These are phyloP conservation scores for Penicillium sp. DNA, from an alignment of 2,329 filamentous ascomycete genomes.

Conservation along the genomic window DNA sequence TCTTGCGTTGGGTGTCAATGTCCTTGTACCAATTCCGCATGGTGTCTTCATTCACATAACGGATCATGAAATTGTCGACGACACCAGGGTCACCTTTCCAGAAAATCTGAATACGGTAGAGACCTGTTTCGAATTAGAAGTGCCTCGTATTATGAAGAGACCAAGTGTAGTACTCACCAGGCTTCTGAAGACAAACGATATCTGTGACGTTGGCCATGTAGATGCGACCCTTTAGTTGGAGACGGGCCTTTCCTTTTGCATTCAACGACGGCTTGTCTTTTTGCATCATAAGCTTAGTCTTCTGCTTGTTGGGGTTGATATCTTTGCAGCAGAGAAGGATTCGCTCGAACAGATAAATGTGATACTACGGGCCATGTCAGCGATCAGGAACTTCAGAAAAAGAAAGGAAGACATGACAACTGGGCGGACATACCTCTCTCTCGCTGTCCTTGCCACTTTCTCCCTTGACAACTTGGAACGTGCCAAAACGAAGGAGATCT, in stretches of 20 bases:
- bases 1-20: slow-evolving; percentile 70
- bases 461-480: slow-evolving; percentile 84
- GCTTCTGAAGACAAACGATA: slow-evolving; percentile 81
- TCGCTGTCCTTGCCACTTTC: slow-evolving; percentile 77
- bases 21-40: slow-evolving; percentile 90
- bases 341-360: slow-evolving; percentile 94
- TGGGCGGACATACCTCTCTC: slow-evolving; percentile 66
- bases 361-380: slow-evolving; percentile 63
- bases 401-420: slow-evolving; percentile 8
- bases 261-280: slow-evolving; percentile 71
- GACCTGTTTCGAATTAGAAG: too few species aligned
- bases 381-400: neutral
- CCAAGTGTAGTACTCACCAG: slow-evolving; percentile 61
- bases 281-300: slow-evolving; percentile 59
- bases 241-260: slow-evolving; percentile 69
- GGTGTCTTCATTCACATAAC: slow-evolving; percentile 84
- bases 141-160: too few species aligned
- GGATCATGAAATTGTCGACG: slow-evolving; percentile 94
- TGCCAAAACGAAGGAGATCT: slow-evolving; percentile 80
- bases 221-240: slow-evolving; percentile 94
- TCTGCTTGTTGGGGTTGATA: slow-evolving; percentile 76
- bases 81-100: slow-evolving; percentile 97
- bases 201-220: slow-evolving; percentile 99
- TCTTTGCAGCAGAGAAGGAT: slow-evolving; percentile 98
- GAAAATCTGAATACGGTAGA: slow-evolving; percentile 94